Evolutionary conservation across 177 flowering plant genomes (phyloP).

Genomic region (Telopea speciosissima): DNA sequence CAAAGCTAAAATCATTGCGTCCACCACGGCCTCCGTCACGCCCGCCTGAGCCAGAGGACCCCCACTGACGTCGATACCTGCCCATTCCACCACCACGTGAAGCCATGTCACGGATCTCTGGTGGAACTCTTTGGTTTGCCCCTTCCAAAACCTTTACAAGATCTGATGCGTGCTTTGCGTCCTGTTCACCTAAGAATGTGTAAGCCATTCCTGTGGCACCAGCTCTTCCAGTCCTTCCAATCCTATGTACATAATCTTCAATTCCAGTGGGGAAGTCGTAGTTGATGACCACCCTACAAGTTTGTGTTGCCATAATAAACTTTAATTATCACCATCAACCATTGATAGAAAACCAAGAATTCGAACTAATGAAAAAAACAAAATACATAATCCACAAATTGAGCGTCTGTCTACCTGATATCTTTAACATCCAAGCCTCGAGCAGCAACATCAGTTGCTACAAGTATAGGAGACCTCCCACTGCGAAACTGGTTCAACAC

Average conservation of each 20-base stretch:
- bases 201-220: slow-evolving; percentile 82
- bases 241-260: slow-evolving; percentile 88
- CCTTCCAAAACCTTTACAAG: slow-evolving; percentile 77
- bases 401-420: slow-evolving; percentile 41
- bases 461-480: slow-evolving; percentile 70
- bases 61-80: slow-evolving; percentile 46
- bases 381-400: neutral
- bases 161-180: slow-evolving; percentile 66
- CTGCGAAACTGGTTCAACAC: slow-evolving; percentile 71
- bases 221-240: slow-evolving; percentile 88
- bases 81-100: slow-evolving; percentile 55
- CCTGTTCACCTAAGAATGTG: slow-evolving; percentile 72
- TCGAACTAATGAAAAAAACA: neutral
- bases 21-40: slow-evolving; percentile 45
- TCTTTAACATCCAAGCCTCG: slow-evolving; percentile 82
- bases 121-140: slow-evolving; percentile 69
- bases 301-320: neutral
- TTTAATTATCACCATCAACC: neutral
- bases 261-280: slow-evolving; percentile 89
- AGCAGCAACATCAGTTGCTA: slow-evolving; percentile 95
- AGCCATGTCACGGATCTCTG: slow-evolving; percentile 67
- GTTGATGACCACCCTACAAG: slow-evolving; percentile 70
- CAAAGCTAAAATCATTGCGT: slow-evolving; percentile 33
- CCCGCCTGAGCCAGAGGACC: slow-evolving; percentile 34
- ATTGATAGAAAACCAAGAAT: neutral